Percentiles rank a stretch among this genome's conserved stretches.
Evolutionary conservation across 306 rosid species (phyloP).

Genomic region (Styphnolobium japonicum): DNA sequence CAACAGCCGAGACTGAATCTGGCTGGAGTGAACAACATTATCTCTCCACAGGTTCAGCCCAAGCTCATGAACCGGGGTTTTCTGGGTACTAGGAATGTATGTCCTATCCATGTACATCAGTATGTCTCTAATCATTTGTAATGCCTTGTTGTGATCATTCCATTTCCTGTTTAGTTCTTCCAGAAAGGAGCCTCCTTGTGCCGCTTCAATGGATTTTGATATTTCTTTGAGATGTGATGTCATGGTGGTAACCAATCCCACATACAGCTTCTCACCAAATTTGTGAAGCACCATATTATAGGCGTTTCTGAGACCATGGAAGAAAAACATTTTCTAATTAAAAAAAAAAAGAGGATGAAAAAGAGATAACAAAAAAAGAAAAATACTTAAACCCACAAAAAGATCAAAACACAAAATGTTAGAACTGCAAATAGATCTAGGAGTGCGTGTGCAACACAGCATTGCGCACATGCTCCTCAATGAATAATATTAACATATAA

Average conservation of each 20-base stretch:
- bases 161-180: conserved; percentile 61
- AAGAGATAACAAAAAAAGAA: too few species aligned
- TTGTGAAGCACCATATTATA: conserved; percentile 72
- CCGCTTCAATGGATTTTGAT: conserved; percentile 52
- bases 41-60: conserved; percentile 69
- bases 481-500: too few species aligned
- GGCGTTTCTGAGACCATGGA: conserved; percentile 35
- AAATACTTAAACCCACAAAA: too few species aligned
- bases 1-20: conserved; percentile 51
- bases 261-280: conserved; percentile 57
- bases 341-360: too few species aligned
- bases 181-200: conserved; percentile 57
- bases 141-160: conserved; percentile 61
- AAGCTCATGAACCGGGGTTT: conserved; percentile 33
- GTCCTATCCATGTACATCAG: conserved; percentile 74
- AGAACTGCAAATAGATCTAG: too few species aligned
- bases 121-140: conserved; percentile 65
- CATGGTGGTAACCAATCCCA: conserved; percentile 51
- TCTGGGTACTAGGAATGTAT: conserved; percentile 48
- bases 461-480: too few species aligned
- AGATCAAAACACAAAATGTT: too few species aligned
- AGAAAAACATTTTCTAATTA: too few species aligned
- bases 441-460: too few species aligned
- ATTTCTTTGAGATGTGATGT: conserved; percentile 53
- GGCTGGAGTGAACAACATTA: conserved; percentile 42